Evolutionary conservation across 129 eudicot genomes (phyloP), one percentile per base, ranked within the genome.

Genomic region (Cynara cardunculus): DNA sequence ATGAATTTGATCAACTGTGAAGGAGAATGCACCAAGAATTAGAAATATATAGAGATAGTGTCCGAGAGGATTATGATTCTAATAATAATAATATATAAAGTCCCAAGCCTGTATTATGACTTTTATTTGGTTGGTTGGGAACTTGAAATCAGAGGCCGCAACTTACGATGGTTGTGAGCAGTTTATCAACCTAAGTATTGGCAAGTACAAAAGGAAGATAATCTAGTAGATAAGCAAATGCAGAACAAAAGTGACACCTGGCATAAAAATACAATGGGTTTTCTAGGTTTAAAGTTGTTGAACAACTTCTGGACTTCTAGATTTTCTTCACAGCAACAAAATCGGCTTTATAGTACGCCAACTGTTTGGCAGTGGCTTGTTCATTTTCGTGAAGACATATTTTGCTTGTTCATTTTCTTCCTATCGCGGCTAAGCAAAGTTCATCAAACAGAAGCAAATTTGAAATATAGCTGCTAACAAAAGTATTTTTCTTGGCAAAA

Each of bases 41-140:
- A n/a, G n/a, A n/a, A n/a, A n/a, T n/a, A n/a, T n/a, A n/a, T n/a
- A n/a, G 18, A 41, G 18, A 41, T 41, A 11, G n/a, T n/a, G n/a
- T n/a, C n/a, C n/a, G 59, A 21, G 34, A 12, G 68, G 78, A 46
- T 74, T 74, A 18, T 71, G 21, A 34, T 3, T 30, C 27, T 5
- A 18, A 30, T 6, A 31, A 30, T 3, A 31, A 16, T 30, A 69
- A 26, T 69, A 56, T 14, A 21, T 8, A 21, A 62, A 8, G 4
- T 16, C 64, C 64, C n/a, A n/a, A n/a, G n/a, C 5, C 21, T 31
- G 19, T 31, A 22, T 28, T 30, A 34, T 12, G 14, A 32, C 46
- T 70, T 70, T n/a, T 70, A 70, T 25, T 62, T 25, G 78, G 67
- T 74, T 25, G 67, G 67, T 74, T 26, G 78, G n/a, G n/a, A n/a